Percentiles rank a stretch among this genome's conserved stretches.
Conservation (phyloP, 345 rosid species). For the Barbarea vulgaris region DNA sequence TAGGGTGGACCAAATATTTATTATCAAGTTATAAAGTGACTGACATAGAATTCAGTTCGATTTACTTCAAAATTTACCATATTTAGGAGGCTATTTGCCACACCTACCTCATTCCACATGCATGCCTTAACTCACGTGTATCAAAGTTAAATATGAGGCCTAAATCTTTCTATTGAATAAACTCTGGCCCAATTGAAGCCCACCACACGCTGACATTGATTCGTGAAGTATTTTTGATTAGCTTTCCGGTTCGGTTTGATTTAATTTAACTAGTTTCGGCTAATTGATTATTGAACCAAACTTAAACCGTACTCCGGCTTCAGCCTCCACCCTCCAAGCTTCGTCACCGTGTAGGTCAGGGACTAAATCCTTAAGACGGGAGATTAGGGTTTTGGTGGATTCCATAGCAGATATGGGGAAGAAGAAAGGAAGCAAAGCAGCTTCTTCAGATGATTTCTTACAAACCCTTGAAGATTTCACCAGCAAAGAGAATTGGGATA, state of each 20-base stretch:
- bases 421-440: constrained; percentile 48
- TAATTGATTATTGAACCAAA: background rate
- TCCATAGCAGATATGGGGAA: constrained; percentile 55
- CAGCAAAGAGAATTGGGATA: constrained; percentile 96
- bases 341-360: background rate
- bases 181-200: background rate
- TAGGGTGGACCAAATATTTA: background rate
- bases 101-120: background rate
- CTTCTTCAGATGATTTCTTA: constrained; percentile 52
- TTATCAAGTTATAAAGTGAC: background rate
- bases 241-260: background rate
- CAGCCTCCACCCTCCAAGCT: constrained; percentile 34
- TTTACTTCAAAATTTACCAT: background rate
- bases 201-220: background rate
- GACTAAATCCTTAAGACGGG: background rate
- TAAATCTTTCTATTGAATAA: background rate
- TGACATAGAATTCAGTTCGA: background rate
- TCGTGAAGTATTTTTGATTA: background rate
- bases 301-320: constrained; percentile 13
- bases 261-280: background rate
- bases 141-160: background rate
- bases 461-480: constrained; percentile 85
- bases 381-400: constrained; percentile 35
- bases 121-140: background rate
- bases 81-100: background rate